Percentiles rank a stretch among this genome's conserved stretches.
Conservation (phyloP, 2,329 filamentous ascomycete species). For the Cadophora malorum region DNA sequence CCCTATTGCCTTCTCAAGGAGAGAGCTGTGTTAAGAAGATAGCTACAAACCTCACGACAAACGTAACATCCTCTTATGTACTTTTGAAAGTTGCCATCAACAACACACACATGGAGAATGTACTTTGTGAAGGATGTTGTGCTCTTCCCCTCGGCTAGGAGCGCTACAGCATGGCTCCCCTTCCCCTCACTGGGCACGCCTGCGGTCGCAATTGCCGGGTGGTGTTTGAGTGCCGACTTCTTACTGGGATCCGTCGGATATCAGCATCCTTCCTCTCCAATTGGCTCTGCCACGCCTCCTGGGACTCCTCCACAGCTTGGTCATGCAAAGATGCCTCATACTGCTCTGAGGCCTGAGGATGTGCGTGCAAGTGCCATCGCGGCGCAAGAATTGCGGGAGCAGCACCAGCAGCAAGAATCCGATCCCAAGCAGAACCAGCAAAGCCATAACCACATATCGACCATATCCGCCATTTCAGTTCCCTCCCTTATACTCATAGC, state of each 20-base stretch:
- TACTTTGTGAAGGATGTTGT: background rate
- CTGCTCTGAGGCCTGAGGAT: conserved; percentile 7
- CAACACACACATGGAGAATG: background rate
- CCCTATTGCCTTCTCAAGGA: background rate
- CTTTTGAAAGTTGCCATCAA: background rate
- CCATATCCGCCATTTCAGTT: background rate
- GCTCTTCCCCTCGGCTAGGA: background rate
- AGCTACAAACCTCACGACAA: background rate
- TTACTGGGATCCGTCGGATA: background rate
- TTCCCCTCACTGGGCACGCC: background rate
- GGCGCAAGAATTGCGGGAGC: conserved; percentile 16
- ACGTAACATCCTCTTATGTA: background rate
- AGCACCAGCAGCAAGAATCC: conserved; percentile 8
- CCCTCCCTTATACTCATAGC: background rate
- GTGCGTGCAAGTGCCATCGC: background rate
- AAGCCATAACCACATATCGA: background rate
- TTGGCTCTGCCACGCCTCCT: background rate
- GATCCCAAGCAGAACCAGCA: background rate
- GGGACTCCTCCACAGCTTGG: background rate
- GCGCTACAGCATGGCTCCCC: background rate
- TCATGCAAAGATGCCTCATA: conserved; percentile 15
- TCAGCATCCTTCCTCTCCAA: conserved; percentile 7
- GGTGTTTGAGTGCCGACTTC: conserved; percentile 9
- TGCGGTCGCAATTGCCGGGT: conserved; percentile 4
- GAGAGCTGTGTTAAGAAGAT: background rate